phyloP scores from a whole-genome alignment of 345 rosid species.

The Dovyalis caffra region DNA sequence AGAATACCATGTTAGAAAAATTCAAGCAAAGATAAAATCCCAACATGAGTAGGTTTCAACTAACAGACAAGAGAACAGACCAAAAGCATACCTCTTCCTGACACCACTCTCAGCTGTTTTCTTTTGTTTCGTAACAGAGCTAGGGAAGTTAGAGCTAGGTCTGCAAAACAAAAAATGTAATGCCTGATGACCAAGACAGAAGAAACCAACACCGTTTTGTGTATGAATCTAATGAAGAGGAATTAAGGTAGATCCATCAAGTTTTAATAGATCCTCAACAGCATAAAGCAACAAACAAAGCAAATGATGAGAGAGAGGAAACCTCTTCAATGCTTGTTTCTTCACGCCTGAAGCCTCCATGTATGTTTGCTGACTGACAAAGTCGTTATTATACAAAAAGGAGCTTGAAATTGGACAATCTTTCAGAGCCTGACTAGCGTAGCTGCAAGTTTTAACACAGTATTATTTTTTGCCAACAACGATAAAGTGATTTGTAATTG shows the following conservation, averaged over 20 bases:
- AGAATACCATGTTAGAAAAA: slow-evolving; percentile 7
- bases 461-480: not conserved
- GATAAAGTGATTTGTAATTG: not conserved
- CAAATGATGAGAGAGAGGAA: not conserved
- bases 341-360: slow-evolving; percentile 34
- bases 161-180: slow-evolving; percentile 36
- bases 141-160: slow-evolving; percentile 36
- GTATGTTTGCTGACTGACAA: slow-evolving; percentile 28
- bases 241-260: not conserved
- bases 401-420: slow-evolving; percentile 40
- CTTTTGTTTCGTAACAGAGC: slow-evolving; percentile 46
- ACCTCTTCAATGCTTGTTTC: slow-evolving; percentile 60
- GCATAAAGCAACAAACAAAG: not conserved
- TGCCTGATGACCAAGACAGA: slow-evolving; percentile 5
- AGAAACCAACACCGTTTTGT: not conserved
- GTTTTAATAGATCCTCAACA: not conserved
- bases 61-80: not conserved
- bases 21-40: not conserved
- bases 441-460: slow-evolving; percentile 35
- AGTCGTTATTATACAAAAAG: slow-evolving; percentile 25
- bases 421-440: slow-evolving; percentile 33
- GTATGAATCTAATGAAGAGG: not conserved
- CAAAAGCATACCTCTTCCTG: slow-evolving; percentile 54
- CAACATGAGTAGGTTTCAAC: not conserved
- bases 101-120: slow-evolving; percentile 60